Evolutionary conservation across 2,329 filamentous ascomycete genomes (phyloP).

Genomic region (Ascochyta pisi): DNA sequence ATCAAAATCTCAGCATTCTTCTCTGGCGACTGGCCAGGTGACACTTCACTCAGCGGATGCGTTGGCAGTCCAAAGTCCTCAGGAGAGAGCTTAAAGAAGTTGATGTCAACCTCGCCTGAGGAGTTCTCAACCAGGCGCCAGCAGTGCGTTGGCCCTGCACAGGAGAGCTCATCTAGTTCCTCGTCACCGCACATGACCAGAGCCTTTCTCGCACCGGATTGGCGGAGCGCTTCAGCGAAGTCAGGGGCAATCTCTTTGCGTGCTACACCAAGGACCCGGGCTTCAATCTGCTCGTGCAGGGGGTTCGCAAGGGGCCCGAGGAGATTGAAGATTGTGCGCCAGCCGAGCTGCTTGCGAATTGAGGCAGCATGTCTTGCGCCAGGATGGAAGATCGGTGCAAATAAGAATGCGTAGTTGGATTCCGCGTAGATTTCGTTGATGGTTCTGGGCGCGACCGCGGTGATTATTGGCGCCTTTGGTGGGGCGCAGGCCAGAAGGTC

Average conservation of each 20-base stretch:
- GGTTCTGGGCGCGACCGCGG: slow-evolving; percentile 74
- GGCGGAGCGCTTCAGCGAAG: slow-evolving; percentile 82
- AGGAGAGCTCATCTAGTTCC: slow-evolving; percentile 94
- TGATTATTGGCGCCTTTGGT: slow-evolving; percentile 75
- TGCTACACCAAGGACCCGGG: slow-evolving; percentile 91
- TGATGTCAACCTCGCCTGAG: slow-evolving; percentile 63
- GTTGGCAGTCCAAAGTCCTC: slow-evolving; percentile 83
- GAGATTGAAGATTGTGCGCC: slow-evolving; percentile 97
- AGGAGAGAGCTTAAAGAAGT: slow-evolving; percentile 79
- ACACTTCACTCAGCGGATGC: slow-evolving; percentile 79
- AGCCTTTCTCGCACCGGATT: slow-evolving; percentile 80
- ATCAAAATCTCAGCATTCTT: slow-evolving; percentile 88
- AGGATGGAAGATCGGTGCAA: slow-evolving; percentile 94
- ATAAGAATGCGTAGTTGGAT: slow-evolving; percentile 94
- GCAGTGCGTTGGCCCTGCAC: slow-evolving; percentile 85
- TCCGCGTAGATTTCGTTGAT: slow-evolving; percentile 75
- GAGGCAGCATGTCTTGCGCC: slow-evolving; percentile 90
- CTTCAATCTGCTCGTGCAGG: slow-evolving; percentile 78
- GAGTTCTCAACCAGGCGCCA: slow-evolving; percentile 73
- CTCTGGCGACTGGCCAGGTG: slow-evolving; percentile 81
- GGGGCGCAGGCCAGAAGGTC: slow-evolving; percentile 82
- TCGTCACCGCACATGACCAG: slow-evolving; percentile 93
- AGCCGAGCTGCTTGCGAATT: slow-evolving; percentile 85
- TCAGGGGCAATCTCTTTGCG: slow-evolving; percentile 84
- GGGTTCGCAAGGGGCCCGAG: slow-evolving; percentile 93